Base-by-base conservation (phyloP, 2,329 filamentous ascomycete species). In the Sporothrix luriei region DNA sequence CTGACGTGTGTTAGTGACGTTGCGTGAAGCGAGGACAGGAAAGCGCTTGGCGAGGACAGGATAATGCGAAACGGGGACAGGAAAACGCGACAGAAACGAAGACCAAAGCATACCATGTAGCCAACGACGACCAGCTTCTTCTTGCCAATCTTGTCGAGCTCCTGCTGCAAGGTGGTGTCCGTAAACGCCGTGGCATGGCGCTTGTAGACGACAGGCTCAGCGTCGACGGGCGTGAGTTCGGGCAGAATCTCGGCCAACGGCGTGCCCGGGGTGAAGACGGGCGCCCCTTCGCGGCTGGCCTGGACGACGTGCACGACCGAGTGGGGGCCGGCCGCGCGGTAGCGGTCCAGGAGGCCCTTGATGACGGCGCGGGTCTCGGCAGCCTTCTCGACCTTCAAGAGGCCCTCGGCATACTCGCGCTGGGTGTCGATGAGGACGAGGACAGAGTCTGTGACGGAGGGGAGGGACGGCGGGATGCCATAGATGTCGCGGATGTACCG, bases 241-340 rank as follows among this genome's bases (percentile, higher is more conserved):
- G 49, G 29, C 1, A 72, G 59, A 11, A 70, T 70, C 24, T 29
- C 70, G 0, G 70, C 70, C 14, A 70, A 54, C 0, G 65, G n/a
- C 5, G 70, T 72, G 24, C 51, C 68, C 1, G 65, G 68, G 11
- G 70, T 72, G 48, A 72, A 72, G 52, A 72, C 66, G 57, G 70
- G 70, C 6, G 68, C 51, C 1, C 68, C 68, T 0, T 54, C 16
- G 3, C 52, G 59, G 13, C 54, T 26, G 48, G 61, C 68, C 13
- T 19, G 11, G n/a, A 70, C 66, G 26, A 72, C 70, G 54, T 72
- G 70, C 51, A 72, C 29, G 24, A 72, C 66, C 1, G 29, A 61
- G 26, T 66, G 46, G 4, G 33, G 4, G 46, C 51, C 52, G 46
- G 46, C 68, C 0, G 59, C 66, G 4, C 70, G 70, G 61, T 72